Conservation (phyloP, 2,329 filamentous ascomycete species). For the Fusarium bactridioides region DNA sequence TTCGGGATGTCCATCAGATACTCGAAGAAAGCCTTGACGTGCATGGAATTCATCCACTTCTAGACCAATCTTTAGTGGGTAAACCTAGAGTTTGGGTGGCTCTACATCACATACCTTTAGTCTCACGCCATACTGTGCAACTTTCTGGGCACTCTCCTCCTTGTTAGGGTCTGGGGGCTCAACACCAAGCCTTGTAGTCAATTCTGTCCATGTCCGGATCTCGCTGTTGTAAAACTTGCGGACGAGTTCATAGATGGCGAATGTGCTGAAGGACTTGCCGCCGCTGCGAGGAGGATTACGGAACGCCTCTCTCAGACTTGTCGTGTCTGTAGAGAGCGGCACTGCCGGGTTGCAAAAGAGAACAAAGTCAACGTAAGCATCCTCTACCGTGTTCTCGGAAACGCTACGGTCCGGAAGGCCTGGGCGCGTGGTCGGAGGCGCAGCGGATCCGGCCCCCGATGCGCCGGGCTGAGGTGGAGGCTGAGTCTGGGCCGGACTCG, state of each 20-base stretch:
- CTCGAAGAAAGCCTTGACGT: constrained; percentile 93
- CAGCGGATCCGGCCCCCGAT: constrained; percentile 29
- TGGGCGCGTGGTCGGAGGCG: constrained; percentile 31
- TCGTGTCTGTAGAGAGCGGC: constrained; percentile 69
- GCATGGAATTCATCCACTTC: constrained; percentile 98
- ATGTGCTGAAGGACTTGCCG: constrained; percentile 85
- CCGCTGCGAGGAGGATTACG: constrained; percentile 84
- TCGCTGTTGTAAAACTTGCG: constrained; percentile 80
- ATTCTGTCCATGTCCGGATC: constrained; percentile 90
- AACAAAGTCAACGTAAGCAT: constrained; percentile 85
- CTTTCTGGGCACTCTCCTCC: constrained; percentile 89
- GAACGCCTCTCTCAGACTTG: constrained; percentile 77
- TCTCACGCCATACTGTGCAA: constrained; percentile 92
- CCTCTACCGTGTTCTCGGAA: constrained; percentile 75
- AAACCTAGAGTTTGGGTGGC: neutral
- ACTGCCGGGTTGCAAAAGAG: constrained; percentile 90
- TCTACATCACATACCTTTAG: constrained; percentile 70
- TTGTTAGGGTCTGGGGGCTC: constrained; percentile 83
- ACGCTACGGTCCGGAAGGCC: constrained; percentile 73
- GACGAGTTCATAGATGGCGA: constrained; percentile 79
- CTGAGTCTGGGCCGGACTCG: constrained; percentile 15
- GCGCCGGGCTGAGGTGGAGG: constrained; percentile 25
- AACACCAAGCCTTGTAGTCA: constrained; percentile 87
- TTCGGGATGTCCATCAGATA: constrained; percentile 82
- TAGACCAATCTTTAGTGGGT: constrained; percentile 45